These are phyloP conservation scores for Pulicaria dysenterica DNA, from an alignment of 129 eudicot species.

Conservation along the genomic window DNA sequence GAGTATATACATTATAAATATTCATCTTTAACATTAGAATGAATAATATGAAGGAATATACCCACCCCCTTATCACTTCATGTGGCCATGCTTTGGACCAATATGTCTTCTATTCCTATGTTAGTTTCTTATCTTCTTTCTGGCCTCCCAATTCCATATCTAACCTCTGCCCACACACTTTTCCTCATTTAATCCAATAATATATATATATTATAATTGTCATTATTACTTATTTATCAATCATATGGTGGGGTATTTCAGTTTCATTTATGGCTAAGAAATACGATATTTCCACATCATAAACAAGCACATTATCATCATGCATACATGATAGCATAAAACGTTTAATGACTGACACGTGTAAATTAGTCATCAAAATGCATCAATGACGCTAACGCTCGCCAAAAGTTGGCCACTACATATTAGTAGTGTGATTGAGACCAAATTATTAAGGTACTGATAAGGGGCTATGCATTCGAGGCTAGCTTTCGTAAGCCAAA, in stretches of 20 bases:
- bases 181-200: constrained; percentile 25
- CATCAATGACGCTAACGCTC: constrained; percentile 9
- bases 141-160: constrained; percentile 41
- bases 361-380: constrained; percentile 5
- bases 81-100: constrained; percentile 37
- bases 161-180: constrained; percentile 44
- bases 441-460: not conserved
- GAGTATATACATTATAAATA: not conserved
- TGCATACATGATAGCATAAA: not conserved
- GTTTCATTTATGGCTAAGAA: constrained; percentile 5
- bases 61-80: constrained; percentile 42
- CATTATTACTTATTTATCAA: not conserved
- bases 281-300: not conserved
- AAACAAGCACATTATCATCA: not conserved
- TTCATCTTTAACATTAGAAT: not conserved
- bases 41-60: constrained; percentile 32
- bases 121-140: constrained; percentile 42
- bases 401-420: constrained; percentile 23
- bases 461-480: not conserved
- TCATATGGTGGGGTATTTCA: constrained; percentile 6
- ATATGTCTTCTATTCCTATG: constrained; percentile 22
- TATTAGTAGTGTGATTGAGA: not conserved
- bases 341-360: not conserved
- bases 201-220: not conserved
- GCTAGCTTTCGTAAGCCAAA: constrained; percentile 9